Evolutionary conservation across 2,329 filamentous ascomycete species (phyloP).

Genomic region (Curvularia hawaiiensis): DNA sequence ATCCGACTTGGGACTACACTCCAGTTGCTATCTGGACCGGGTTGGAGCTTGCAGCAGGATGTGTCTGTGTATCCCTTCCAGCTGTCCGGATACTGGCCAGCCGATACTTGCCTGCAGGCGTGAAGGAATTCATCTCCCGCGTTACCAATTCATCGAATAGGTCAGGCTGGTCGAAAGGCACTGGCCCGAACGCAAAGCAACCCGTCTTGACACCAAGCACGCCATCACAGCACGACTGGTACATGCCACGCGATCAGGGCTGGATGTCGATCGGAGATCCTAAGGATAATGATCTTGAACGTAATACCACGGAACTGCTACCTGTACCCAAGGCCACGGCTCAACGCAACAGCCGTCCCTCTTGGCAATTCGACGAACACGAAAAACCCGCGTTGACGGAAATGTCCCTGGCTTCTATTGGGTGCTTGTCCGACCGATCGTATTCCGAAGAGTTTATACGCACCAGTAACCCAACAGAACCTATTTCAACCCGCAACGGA

Average conservation of each 20-base stretch:
- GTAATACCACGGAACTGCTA: conserved; percentile 3
- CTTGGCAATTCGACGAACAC: not conserved
- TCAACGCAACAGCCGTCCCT: not conserved
- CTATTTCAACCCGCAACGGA: not conserved
- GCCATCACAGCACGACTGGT: conserved; percentile 10
- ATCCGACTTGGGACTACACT: conserved; percentile 37
- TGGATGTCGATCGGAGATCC: conserved; percentile 10
- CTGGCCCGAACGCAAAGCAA: not conserved
- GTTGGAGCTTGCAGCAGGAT: conserved; percentile 30
- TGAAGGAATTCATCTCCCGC: conserved; percentile 18
- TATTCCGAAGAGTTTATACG: conserved; percentile 8
- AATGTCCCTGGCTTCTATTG: conserved; percentile 24
- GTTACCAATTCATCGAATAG: conserved; percentile 16
- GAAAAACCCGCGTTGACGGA: conserved; percentile 16
- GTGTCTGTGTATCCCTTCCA: conserved; percentile 32
- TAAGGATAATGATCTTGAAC: not conserved
- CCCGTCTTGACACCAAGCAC: not conserved
- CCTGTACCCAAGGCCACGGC: not conserved
- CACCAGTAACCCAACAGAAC: not conserved
- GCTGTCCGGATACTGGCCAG: conserved; percentile 29
- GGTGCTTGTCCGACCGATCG: conserved; percentile 22
- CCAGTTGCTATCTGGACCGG: conserved; percentile 33
- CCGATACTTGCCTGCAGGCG: conserved; percentile 14
- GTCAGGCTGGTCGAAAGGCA: not conserved
- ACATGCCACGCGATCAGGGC: conserved; percentile 14